Conservation (phyloP, 164 flowering plant species). For the Liriodendron chinense region DNA sequence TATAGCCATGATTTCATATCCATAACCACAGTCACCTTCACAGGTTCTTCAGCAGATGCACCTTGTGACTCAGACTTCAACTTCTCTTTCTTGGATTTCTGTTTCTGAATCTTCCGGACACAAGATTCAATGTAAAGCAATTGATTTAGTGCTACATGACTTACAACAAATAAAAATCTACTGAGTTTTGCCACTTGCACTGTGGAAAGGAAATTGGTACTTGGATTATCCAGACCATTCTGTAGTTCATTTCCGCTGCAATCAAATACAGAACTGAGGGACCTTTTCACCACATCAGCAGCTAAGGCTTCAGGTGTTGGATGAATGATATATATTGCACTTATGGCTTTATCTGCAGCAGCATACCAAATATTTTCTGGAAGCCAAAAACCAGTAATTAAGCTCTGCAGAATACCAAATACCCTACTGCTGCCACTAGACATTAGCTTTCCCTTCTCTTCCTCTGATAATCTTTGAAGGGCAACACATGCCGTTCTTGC, state of each 20-base stretch:
- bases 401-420: conserved; percentile 63
- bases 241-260: conserved; percentile 32
- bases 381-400: conserved; percentile 69
- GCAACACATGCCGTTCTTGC: conserved; percentile 90
- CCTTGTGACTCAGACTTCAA: no score
- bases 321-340: conserved; percentile 71
- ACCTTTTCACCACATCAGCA: conserved; percentile 63
- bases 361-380: conserved; percentile 87
- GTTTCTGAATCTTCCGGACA: conserved; percentile 74
- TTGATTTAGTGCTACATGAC: conserved; percentile 89
- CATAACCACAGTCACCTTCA: no score
- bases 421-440: conserved; percentile 57
- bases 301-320: conserved; percentile 87
- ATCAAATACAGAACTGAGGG: conserved; percentile 56
- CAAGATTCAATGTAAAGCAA: conserved; percentile 85
- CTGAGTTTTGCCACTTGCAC: conserved; percentile 71
- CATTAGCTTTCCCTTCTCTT: conserved; percentile 70
- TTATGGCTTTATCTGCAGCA: conserved; percentile 87
- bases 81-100: conserved; percentile 23
- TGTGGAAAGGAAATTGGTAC: conserved; percentile 27
- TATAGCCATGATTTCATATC: no score
- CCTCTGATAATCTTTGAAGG: conserved; percentile 76
- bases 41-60: no score
- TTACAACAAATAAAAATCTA: conserved; percentile 67
- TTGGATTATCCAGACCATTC: conserved; percentile 31